Percentiles rank a stretch among this genome's conserved stretches.
These are phyloP conservation scores for Pseudocercospora crystallina DNA, from an alignment of 2,329 filamentous ascomycete genomes.

Conservation along the genomic window DNA sequence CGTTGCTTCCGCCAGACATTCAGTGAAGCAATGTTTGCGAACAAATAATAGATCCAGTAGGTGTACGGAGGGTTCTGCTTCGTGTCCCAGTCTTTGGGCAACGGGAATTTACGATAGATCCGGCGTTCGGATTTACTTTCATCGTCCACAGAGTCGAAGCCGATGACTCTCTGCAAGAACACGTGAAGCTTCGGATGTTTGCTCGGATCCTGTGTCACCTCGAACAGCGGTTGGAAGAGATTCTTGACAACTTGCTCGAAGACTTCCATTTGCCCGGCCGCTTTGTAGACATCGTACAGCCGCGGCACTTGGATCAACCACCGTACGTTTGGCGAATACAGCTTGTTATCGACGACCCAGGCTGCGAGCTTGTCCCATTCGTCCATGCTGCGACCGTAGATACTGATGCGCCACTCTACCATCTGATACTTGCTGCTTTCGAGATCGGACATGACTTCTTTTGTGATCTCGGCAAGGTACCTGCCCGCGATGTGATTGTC, in stretches of 20 bases:
- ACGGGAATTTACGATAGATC: constrained; percentile 92
- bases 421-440: constrained; percentile 99
- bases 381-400: constrained; percentile 86
- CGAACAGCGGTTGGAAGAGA: constrained; percentile 89
- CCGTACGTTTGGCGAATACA: constrained; percentile 95
- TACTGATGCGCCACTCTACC: constrained; percentile 98
- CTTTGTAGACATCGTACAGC: constrained; percentile 94
- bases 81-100: constrained; percentile 83
- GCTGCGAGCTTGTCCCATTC: constrained; percentile 98
- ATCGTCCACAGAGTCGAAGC: constrained; percentile 96
- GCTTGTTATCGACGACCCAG: constrained; percentile 97
- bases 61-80: constrained; percentile 97
- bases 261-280: constrained; percentile 78
- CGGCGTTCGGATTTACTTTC: constrained; percentile 95
- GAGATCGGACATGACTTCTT: constrained; percentile 94
- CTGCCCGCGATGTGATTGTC: constrained; percentile 96
- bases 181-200: constrained; percentile 91
- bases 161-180: constrained; percentile 91
- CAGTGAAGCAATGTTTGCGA: constrained; percentile 87
- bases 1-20: constrained; percentile 88
- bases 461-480: constrained; percentile 95
- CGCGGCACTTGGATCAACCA: constrained; percentile 96
- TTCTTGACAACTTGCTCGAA: constrained; percentile 91
- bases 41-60: constrained; percentile 98
- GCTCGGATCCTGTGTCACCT: constrained; percentile 83